phyloP scores from a whole-genome alignment of 1,284 basidiomycete genomes.

The Coriolopsis trogii region DNA sequence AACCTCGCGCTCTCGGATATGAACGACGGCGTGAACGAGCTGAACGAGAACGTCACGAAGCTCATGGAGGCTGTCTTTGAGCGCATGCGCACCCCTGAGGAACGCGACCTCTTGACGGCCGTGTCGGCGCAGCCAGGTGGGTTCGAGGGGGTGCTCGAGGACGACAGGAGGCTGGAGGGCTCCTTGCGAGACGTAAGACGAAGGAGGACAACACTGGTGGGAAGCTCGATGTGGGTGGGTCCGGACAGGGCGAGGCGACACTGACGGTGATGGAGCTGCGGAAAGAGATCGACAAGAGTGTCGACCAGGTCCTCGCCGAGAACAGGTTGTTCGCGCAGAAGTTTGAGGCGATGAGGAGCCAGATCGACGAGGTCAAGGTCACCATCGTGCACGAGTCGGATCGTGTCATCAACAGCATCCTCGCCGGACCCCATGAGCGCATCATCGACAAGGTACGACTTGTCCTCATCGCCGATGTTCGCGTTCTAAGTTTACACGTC shows the following conservation, averaged over 20 bases:
- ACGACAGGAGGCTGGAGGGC: background rate
- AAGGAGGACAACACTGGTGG: background rate
- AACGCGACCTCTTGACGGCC: slow-evolving; percentile 7
- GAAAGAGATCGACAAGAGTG: slow-evolving; percentile 5
- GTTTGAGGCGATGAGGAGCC: slow-evolving; percentile 32
- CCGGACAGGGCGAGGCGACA: too few species aligned
- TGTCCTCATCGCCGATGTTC: background rate
- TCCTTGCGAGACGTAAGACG: background rate
- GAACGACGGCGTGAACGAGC: background rate
- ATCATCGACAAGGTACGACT: slow-evolving; percentile 31
- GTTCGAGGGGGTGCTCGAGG: background rate
- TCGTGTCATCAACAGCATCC: slow-evolving; percentile 30
- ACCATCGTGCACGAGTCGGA: slow-evolving; percentile 25
- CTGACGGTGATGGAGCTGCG: slow-evolving; percentile 1
- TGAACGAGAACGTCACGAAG: slow-evolving; percentile 2
- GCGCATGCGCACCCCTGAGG: slow-evolving; percentile 6
- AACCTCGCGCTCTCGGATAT: background rate
- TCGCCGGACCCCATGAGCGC: slow-evolving; percentile 33
- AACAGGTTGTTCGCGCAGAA: slow-evolving; percentile 35
- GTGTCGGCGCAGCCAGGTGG: background rate
- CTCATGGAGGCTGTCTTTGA: slow-evolving; percentile 15
- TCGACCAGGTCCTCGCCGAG: slow-evolving; percentile 6
- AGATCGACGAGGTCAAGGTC: slow-evolving; percentile 29
- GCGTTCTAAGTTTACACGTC: background rate
- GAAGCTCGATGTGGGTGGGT: background rate